phyloP scores from a whole-genome alignment of 1,284 basidiomycete species.

The Leccinum holopus region DNA sequence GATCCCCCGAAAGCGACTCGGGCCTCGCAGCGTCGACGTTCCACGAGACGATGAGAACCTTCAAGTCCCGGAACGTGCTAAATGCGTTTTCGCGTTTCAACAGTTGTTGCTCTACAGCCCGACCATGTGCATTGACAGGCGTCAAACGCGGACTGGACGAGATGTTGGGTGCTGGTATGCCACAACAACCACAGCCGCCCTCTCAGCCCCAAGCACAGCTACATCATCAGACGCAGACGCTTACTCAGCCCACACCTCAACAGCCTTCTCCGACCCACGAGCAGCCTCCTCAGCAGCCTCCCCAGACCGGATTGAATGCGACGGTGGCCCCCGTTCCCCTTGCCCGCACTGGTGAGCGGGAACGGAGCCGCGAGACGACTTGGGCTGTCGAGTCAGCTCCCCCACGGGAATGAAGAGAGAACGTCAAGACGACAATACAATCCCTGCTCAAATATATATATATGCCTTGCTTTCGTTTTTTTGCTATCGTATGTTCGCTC shows the following conservation, averaged over 20 bases:
- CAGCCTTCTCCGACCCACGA: constrained; percentile 28
- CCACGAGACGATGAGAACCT: constrained; percentile 87
- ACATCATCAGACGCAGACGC: constrained; percentile 21
- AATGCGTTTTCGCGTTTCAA: constrained; percentile 74
- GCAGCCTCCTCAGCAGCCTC: constrained; percentile 27
- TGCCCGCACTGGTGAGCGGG: constrained; percentile 27
- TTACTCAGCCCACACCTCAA: constrained; percentile 24
- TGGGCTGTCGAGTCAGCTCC: constrained; percentile 33
- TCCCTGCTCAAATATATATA: constrained; percentile 24
- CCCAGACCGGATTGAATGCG: constrained; percentile 17
- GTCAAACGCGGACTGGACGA: constrained; percentile 73
- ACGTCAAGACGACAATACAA: constrained; percentile 15
- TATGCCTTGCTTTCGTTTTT: constrained; percentile 26
- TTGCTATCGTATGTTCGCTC: constrained; percentile 29
- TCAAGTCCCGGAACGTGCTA: constrained; percentile 77
- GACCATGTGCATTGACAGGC: constrained; percentile 42
- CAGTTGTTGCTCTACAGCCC: constrained; percentile 68
- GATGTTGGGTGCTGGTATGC: constrained; percentile 39
- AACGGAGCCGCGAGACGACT: constrained; percentile 31
- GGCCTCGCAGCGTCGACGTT: constrained; percentile 91
- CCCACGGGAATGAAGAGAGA: constrained; percentile 26
- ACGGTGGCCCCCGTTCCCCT: constrained; percentile 22
- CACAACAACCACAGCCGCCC: constrained; percentile 23
- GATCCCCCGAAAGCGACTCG: constrained; percentile 59
- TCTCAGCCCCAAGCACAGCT: constrained; percentile 25